A percentile compares a stretch with the other conserved stretches of the same genome.
phyloP scores from a whole-genome alignment of 139 green algal genomes.

The Tetraselmis chui region DNA sequence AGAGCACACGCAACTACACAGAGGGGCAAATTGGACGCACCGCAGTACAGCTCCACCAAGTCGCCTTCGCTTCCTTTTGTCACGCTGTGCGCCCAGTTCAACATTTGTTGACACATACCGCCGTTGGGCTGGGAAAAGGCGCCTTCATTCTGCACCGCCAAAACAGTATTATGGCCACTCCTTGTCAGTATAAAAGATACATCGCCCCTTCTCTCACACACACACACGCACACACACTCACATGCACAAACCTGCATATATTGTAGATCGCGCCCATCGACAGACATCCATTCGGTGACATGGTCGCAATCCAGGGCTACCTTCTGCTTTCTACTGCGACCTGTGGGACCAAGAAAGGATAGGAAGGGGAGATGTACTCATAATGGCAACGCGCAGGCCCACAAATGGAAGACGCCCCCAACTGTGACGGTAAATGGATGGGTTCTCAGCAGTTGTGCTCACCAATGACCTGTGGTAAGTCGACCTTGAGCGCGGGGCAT shows the following conservation, averaged over 20 bases:
- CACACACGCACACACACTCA: not conserved
- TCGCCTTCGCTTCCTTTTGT: slow-evolving; percentile 30
- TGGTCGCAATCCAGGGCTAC: slow-evolving; percentile 51
- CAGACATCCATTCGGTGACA: slow-evolving; percentile 63
- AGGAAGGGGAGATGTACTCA: too few species aligned
- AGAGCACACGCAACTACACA: too few species aligned
- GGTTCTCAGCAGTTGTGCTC: too few species aligned
- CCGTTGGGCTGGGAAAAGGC: slow-evolving; percentile 88
- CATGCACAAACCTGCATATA: slow-evolving; percentile 26
- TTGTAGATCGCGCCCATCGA: slow-evolving; percentile 28
- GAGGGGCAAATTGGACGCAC: too few species aligned
- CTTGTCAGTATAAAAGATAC: slow-evolving; percentile 13
- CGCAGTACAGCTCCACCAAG: slow-evolving; percentile 88
- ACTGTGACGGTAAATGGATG: too few species aligned
- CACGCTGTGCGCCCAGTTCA: slow-evolving; percentile 62
- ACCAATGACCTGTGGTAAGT: not conserved
- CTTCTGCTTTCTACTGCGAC: slow-evolving; percentile 69
- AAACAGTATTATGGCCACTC: too few species aligned
- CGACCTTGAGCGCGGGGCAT: not conserved
- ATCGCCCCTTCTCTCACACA: slow-evolving; percentile 10
- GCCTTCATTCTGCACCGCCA: slow-evolving; percentile 48
- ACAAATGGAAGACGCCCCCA: too few species aligned
- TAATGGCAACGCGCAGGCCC: too few species aligned
- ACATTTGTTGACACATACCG: slow-evolving; percentile 74
- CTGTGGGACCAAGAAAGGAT: too few species aligned